A percentile compares a stretch with the other conserved stretches of the same genome.
Evolutionary conservation across 192 early-diverging fungal genomes (phyloP).

Genomic region (Entomortierella lignicola): DNA sequence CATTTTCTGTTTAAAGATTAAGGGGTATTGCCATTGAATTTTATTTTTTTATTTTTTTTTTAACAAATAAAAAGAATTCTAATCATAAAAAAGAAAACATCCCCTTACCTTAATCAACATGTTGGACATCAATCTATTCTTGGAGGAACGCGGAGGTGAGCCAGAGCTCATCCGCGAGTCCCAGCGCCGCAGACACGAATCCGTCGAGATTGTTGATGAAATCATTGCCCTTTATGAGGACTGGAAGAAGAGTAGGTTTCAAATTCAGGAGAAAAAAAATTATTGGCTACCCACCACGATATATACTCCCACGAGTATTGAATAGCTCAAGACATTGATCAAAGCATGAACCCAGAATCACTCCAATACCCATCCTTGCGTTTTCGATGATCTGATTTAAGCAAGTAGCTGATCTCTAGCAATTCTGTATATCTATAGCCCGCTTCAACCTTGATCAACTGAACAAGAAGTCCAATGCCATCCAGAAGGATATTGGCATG

Average conservation of each 20-base stretch:
- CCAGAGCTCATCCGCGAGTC: conserved; percentile 94
- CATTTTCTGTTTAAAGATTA: too few species aligned
- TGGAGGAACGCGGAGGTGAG: conserved; percentile 92
- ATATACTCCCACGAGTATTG: background rate
- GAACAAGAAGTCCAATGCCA: conserved; percentile 92
- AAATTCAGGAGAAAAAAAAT: background rate
- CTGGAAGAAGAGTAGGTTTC: conserved; percentile 84
- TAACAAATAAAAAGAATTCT: background rate
- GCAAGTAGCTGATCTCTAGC: too few species aligned
- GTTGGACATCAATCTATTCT: conserved; percentile 95
- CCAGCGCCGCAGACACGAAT: conserved; percentile 88
- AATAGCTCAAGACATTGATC: too few species aligned
- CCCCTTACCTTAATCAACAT: conserved; percentile 48
- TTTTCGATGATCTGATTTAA: too few species aligned
- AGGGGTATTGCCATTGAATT: conserved; percentile 7
- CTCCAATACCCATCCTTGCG: too few species aligned
- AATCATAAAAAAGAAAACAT: conserved; percentile 6
- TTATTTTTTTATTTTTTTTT: too few species aligned
- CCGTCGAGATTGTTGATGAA: conserved; percentile 90
- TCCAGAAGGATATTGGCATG: conserved; percentile 90
- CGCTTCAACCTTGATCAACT: conserved; percentile 87
- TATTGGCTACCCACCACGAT: background rate
- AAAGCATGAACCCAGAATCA: too few species aligned
- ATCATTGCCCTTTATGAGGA: conserved; percentile 90
- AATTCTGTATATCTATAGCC: conserved; percentile 57